Evolutionary conservation across 805 yeast species (phyloP).

Genomic region (Kluyveromyces wickerhamii): DNA sequence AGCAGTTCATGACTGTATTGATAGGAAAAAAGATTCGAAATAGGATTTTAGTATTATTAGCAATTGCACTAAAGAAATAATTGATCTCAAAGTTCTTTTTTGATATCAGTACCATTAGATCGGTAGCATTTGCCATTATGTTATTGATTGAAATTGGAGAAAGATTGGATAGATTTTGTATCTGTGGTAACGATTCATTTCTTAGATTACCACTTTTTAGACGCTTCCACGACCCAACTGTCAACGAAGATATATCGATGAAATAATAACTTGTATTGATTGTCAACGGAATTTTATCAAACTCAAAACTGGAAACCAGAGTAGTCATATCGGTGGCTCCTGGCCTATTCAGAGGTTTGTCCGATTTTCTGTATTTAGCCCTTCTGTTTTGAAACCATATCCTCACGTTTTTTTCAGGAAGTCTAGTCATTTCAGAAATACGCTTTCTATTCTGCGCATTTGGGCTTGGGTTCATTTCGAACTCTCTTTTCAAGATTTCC

Average conservation of each 20-base stretch:
- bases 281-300: constrained; percentile 42
- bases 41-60: constrained; percentile 57
- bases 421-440: constrained; percentile 63
- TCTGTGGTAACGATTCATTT: constrained; percentile 29
- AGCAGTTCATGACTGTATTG: constrained; percentile 49
- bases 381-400: constrained; percentile 91
- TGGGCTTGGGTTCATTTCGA: constrained; percentile 68
- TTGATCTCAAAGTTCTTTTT: constrained; percentile 65
- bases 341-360: constrained; percentile 34
- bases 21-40: constrained; percentile 70
- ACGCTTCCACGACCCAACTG: constrained; percentile 79
- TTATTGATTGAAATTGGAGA: constrained; percentile 59
- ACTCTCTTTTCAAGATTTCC: constrained; percentile 58
- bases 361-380: constrained; percentile 59
- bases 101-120: constrained; percentile 60
- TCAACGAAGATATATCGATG: constrained; percentile 57
- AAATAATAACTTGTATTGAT: constrained; percentile 61
- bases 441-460: constrained; percentile 59
- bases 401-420: constrained; percentile 82
- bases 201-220: constrained; percentile 52
- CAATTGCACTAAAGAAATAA: constrained; percentile 69
- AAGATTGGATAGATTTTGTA: constrained; percentile 47
- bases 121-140: constrained; percentile 57
- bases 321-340: constrained; percentile 14
- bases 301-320: constrained; percentile 13